A percentile compares a stretch with the other conserved stretches of the same genome.
phyloP scores from a whole-genome alignment of 768 basidiomycete genomes.

The button mushroom (Agaricus bisporus) region DNA sequence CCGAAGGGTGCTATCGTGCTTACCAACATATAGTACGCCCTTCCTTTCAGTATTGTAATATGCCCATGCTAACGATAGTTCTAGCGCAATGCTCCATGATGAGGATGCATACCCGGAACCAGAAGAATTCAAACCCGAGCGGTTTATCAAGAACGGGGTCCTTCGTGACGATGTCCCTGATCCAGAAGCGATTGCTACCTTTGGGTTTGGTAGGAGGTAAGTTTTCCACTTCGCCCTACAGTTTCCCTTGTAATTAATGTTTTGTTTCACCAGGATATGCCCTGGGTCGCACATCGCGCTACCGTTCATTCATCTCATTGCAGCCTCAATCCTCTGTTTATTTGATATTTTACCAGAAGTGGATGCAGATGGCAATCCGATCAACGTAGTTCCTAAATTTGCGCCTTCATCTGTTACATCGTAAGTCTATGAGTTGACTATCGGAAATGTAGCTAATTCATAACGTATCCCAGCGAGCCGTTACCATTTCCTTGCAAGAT shows the following conservation, averaged over 20 bases:
- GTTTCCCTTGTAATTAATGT: too few relatives aligned
- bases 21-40: slow-evolving; percentile 20
- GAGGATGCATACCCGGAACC: slow-evolving; percentile 31
- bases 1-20: slow-evolving; percentile 29
- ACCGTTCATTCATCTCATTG: too few relatives aligned
- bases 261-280: too few relatives aligned
- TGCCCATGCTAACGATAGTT: too few relatives aligned
- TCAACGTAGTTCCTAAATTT: slow-evolving; percentile 8
- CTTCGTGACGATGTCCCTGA: slow-evolving; percentile 15
- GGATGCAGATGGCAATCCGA: slow-evolving; percentile 13
- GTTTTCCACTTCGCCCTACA: background rate
- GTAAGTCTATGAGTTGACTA: background rate
- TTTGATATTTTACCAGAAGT: too few relatives aligned
- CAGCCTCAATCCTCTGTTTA: too few relatives aligned
- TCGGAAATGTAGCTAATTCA: background rate
- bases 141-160: slow-evolving; percentile 24
- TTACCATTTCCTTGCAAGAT: background rate
- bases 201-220: slow-evolving; percentile 25
- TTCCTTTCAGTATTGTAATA: background rate
- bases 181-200: slow-evolving; percentile 18
- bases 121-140: slow-evolving; percentile 33
- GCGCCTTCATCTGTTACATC: background rate
- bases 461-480: background rate
- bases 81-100: slow-evolving; percentile 35
- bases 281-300: too few relatives aligned